Percentiles rank a stretch among this genome's conserved stretches.
Conservation (phyloP, 352 stramenopile species). For the Globisporangium yorkense region DNA sequence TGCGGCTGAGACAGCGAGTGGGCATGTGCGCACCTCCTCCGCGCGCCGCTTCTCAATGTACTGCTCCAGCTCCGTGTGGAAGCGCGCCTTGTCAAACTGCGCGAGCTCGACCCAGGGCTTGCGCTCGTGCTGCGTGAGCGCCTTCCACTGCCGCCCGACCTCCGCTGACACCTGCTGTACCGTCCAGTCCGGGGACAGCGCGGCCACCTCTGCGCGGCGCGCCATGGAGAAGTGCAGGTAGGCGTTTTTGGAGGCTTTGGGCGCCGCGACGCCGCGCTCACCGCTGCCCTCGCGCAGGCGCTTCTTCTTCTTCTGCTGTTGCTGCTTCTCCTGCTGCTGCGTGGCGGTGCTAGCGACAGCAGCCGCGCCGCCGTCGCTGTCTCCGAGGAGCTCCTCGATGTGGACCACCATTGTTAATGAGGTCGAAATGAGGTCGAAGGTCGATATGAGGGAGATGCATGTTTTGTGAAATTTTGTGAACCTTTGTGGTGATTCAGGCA, state of each 20-base stretch:
- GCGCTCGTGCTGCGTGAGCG: slow-evolving; percentile 26
- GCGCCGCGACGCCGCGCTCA: slow-evolving; percentile 2
- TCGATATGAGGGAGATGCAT: no score
- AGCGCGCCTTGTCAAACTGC: slow-evolving; percentile 52
- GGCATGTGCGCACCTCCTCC: slow-evolving; percentile 1
- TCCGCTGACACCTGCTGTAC: slow-evolving; percentile 44
- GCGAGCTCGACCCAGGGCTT: slow-evolving; percentile 50
- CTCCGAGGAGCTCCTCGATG: slow-evolving; percentile 1
- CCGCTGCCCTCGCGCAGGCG: slow-evolving; percentile 3
- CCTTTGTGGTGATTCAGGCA: no score
- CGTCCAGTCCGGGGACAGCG: slow-evolving; percentile 30
- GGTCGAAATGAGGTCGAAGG: no score
- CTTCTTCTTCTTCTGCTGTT: slow-evolving; percentile 3
- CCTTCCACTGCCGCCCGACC: slow-evolving; percentile 47
- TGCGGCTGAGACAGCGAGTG: no score
- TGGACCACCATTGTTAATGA: neutral
- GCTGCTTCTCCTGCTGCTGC: neutral
- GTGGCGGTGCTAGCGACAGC: neutral
- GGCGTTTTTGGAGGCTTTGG: slow-evolving; percentile 27
- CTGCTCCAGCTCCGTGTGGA: slow-evolving; percentile 30
- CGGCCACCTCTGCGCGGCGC: slow-evolving; percentile 26
- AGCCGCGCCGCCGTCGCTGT: slow-evolving; percentile 1
- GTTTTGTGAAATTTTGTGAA: no score
- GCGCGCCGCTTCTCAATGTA: slow-evolving; percentile 14
- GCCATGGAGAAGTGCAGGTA: slow-evolving; percentile 45